These are phyloP conservation scores for Penicillium steckii DNA, from an alignment of 495 filamentous ascomycete genomes.

Conservation along the genomic window DNA sequence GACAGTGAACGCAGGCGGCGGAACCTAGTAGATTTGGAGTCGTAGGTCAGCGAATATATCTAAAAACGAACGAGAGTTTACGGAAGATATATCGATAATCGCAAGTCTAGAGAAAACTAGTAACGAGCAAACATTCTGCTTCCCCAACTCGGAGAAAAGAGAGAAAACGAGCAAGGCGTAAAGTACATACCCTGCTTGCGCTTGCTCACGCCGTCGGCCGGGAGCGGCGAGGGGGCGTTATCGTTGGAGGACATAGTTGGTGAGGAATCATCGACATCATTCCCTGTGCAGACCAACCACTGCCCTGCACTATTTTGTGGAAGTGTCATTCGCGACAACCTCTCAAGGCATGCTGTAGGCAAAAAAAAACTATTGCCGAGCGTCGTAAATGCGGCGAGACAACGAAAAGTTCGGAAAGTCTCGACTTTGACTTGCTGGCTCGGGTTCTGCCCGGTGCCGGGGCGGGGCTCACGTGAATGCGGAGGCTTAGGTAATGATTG, in stretches of 20 bases:
- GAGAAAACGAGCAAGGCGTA: neutral
- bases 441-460: constrained; percentile 16
- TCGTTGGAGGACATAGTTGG: constrained; percentile 33
- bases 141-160: neutral
- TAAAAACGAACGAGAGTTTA: neutral
- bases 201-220: constrained; percentile 35
- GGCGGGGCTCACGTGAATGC: constrained; percentile 31
- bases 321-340: constrained; percentile 1
- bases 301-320: constrained; percentile 22
- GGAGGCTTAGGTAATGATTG: constrained; percentile 17
- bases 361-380: constrained; percentile 20
- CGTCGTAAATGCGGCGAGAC: constrained; percentile 18
- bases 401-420: constrained; percentile 30
- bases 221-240: constrained; percentile 29
- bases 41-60: constrained; percentile 18
- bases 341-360: constrained; percentile 26
- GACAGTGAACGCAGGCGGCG: constrained; percentile 47
- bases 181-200: constrained; percentile 33
- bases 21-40: constrained; percentile 33
- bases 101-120: neutral
- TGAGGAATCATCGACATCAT: constrained; percentile 31
- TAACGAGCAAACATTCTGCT: neutral
- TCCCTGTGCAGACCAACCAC: constrained; percentile 23
- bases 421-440: constrained; percentile 24
- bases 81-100: neutral